Evolutionary conservation across 2,329 filamentous ascomycete species (phyloP).

Genomic region (Curvularia verruculosa): DNA sequence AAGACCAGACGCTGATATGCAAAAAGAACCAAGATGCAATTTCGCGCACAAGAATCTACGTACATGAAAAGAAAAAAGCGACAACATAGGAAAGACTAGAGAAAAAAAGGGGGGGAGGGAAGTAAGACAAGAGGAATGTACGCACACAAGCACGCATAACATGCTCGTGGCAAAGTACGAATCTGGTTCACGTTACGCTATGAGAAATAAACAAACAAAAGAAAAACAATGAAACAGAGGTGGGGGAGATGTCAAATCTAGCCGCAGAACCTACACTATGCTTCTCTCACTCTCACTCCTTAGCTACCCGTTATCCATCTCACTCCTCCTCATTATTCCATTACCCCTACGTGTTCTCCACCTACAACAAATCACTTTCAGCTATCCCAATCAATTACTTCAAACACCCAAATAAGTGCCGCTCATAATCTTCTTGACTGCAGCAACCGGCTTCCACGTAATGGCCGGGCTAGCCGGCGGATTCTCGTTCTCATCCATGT

Average conservation of each 20-base stretch:
- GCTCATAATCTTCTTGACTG: conserved; percentile 47
- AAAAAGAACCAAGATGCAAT: background rate
- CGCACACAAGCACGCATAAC: background rate
- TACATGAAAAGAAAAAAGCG: background rate
- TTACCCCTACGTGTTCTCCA: background rate
- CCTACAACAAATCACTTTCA: background rate
- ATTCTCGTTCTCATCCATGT: conserved; percentile 54
- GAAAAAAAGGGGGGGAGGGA: no score
- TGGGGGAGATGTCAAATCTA: background rate
- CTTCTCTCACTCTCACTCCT: background rate
- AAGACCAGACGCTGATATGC: background rate
- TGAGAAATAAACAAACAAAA: background rate
- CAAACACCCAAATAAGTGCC: conserved; percentile 48
- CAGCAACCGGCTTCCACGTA: conserved; percentile 42
- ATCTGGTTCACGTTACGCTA: conserved; percentile 1
- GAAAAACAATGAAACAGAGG: no score
- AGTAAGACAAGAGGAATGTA: no score
- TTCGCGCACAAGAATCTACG: background rate
- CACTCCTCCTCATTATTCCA: background rate
- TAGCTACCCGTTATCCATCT: background rate
- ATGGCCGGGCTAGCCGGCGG: conserved; percentile 32
- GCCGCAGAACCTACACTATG: background rate
- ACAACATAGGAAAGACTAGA: background rate
- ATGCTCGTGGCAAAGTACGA: background rate
- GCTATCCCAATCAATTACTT: background rate